phyloP scores from a whole-genome alignment of 768 basidiomycete genomes.

The Pisolithus tinctorius region DNA sequence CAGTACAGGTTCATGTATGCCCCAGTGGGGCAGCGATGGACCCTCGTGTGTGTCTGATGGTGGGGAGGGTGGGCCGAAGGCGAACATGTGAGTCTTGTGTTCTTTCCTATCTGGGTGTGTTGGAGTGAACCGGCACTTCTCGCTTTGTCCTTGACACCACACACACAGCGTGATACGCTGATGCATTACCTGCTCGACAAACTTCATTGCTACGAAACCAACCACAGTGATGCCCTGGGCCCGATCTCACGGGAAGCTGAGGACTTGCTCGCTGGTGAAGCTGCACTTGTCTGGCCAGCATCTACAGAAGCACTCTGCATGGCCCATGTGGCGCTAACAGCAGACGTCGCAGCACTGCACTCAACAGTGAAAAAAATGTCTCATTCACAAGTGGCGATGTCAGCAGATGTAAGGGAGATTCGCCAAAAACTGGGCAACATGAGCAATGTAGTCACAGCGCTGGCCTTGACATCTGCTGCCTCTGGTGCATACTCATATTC shows the following conservation, averaged over 20 bases:
- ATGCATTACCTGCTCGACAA: slow-evolving; percentile 24
- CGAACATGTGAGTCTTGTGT: no score
- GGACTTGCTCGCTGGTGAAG: neutral
- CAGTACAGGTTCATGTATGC: no score
- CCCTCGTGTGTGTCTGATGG: no score
- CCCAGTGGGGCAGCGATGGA: no score
- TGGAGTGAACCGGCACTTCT: neutral
- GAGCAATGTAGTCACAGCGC: neutral
- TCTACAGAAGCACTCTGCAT: neutral
- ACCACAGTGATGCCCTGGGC: slow-evolving; percentile 13
- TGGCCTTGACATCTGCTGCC: no score
- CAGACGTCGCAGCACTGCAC: neutral
- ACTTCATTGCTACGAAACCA: slow-evolving; percentile 18
- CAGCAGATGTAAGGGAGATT: neutral
- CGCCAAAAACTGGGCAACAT: neutral
- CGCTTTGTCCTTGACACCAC: neutral
- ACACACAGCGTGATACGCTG: neutral
- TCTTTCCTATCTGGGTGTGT: no score
- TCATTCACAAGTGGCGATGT: no score
- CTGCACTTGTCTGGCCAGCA: neutral
- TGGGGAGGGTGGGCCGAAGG: no score
- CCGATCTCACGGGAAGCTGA: neutral
- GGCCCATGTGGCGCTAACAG: neutral
- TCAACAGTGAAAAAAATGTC: neutral
- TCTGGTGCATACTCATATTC: no score